Base-by-base conservation (phyloP, 371 early-diverging fungal genomes). In the Mortierella sp. region DNA sequence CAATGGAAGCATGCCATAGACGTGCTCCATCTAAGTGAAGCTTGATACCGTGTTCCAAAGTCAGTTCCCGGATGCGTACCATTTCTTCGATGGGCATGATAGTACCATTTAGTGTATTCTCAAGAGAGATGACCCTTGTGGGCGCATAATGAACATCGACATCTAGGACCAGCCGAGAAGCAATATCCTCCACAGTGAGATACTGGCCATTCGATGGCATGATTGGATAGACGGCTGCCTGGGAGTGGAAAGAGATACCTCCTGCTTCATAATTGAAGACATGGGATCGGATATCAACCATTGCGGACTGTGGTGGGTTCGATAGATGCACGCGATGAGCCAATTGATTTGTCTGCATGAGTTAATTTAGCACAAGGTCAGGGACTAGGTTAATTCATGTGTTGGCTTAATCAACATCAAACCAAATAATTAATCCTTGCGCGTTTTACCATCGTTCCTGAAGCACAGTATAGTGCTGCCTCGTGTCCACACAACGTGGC, bases 21-120 rank as follows among this genome's bases (percentile, higher is more conserved):
- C 98, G 86, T 31, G 97, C 95, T 12, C 98, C 97, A 80, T 98
- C 98, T 29, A 97, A 55, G 72, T 98, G 98, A 73, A 96, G 86
- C 54, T 84, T 85, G 17, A 96, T 78, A n/a, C 84, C 89, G 40
- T 88, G 82, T n/a, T 83, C 73, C 13, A 84, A 82, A 2, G 92
- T 93, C 58, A 94, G 72, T 6, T 68, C 82, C 9, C 88, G 83
- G 62, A 97, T 96, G 32, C 70, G 72, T 34, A 75, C 74, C 26
- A 95, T 90, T 47, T 95, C 95, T 40, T 90, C 89, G 2, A 94
- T 56, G 1, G 95, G 95, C 70, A 95, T 87, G 19, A 95, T 88
- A 68, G 90, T 87, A 28, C 98, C 97, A 57, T 91, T 87, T 28
- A 97, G 75, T 1, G 97, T 98, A 83, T 98, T 98, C 79, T 98